Evolutionary conservation across 225 moss, liverwort and hornwort genomes (phyloP), one percentile per base, ranked within the genome.

Genomic region (Asterella californica): DNA sequence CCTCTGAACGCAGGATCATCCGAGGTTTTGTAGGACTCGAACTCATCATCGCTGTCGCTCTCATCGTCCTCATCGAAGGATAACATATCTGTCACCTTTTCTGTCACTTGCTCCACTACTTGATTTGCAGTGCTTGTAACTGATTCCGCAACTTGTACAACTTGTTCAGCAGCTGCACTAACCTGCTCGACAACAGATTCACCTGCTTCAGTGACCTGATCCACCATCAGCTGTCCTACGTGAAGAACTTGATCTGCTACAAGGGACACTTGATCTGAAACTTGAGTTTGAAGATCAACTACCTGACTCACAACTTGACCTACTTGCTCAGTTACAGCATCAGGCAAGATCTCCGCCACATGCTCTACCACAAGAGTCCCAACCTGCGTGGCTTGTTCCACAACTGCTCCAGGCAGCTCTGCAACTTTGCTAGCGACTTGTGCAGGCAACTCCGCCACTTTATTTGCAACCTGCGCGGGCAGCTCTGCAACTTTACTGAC

Each of bases 1-100:
- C 91, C 93, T 83, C 93, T 87, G 81, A 90, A 94, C 70, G 89
- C 91, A 10, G 91, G 91, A 79, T 85, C 80, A 49, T 94, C 90
- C 25, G 90, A 88, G 2, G 90, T 94, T 77, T 82, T 87, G 85
- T 89, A 94, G 12, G 93, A 80, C 81, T 88, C 88, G 79, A 94
- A 91, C 72, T 94, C 91, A 72, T 91, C 93, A 42, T 91, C 93
- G 74, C 90, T 94, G 76, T 89, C 90, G 34, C 81, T 89, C 10
- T 81, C 86, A 19, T 88, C 87, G 9, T 89, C 90, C 37, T 88
- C 89, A 37, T 76, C 83, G 48, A 34, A 83, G 75, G 57, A 83
- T 68, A 84, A 88, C 76, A 74, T 83, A 27, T 87, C 90, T 67
- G 82, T 80, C 80, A 88, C 81, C 84, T 78, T 79, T 18, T 77